A percentile compares a stretch with the other conserved stretches of the same genome.
phyloP scores from a whole-genome alignment of 2,329 filamentous ascomycete genomes.

The Talaromyces sp. region DNA sequence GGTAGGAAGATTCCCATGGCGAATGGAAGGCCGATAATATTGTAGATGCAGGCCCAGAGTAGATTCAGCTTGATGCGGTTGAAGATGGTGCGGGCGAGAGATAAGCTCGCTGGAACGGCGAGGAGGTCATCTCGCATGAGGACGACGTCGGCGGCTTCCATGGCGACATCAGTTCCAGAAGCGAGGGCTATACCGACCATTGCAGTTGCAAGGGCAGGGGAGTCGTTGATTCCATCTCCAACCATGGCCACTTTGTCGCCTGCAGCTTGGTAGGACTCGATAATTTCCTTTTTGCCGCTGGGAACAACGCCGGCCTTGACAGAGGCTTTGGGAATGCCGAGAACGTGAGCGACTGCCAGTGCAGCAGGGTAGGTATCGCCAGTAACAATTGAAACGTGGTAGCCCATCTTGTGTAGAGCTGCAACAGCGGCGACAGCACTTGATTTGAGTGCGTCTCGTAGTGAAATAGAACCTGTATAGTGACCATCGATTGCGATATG shows the following conservation, averaged over 20 bases:
- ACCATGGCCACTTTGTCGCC: conserved; percentile 92
- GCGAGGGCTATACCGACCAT: conserved; percentile 91
- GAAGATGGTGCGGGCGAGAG: conserved; percentile 83
- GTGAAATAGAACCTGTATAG: conserved; percentile 77
- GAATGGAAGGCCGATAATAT: conserved; percentile 84
- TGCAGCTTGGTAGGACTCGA: conserved; percentile 68
- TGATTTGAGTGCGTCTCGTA: conserved; percentile 88
- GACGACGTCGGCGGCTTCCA: conserved; percentile 94
- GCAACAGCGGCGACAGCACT: conserved; percentile 76
- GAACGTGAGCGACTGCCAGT: conserved; percentile 72
- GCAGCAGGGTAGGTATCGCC: conserved; percentile 87
- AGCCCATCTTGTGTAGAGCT: conserved; percentile 78
- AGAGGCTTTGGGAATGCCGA: conserved; percentile 72
- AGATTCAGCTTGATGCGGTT: conserved; percentile 90
- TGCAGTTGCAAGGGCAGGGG: conserved; percentile 86
- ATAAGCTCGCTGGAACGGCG: conserved; percentile 82
- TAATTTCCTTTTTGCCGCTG: conserved; percentile 83
- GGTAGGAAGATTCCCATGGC: conserved; percentile 96
- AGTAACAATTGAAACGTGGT: conserved; percentile 87
- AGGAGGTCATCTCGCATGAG: conserved; percentile 93
- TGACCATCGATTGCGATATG: conserved; percentile 81
- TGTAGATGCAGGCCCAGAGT: conserved; percentile 90
- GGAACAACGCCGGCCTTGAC: conserved; percentile 88
- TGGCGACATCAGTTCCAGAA: conserved; percentile 91
- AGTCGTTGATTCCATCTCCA: conserved; percentile 97